Conservation (phyloP, 441 rosid species). For the Pelargonium citronellum region DNA sequence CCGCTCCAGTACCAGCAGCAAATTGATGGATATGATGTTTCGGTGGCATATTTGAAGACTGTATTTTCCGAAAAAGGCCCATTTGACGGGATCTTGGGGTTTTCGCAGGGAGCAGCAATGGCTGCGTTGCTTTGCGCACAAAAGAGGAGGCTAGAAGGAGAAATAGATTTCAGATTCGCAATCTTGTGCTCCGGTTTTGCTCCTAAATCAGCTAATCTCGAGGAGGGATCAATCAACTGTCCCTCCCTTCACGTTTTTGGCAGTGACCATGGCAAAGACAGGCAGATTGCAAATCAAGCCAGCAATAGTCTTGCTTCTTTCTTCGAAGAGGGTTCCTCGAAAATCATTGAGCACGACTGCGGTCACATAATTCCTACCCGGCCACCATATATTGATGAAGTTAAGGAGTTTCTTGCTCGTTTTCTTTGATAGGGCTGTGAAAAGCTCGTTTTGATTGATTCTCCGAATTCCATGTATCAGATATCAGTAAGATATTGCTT, state of each 20-base stretch:
- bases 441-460: too few relatives aligned
- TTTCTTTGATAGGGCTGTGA: conserved; percentile 34
- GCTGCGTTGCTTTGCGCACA: conserved; percentile 56
- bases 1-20: conserved; percentile 76
- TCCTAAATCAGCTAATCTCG: conserved; percentile 27
- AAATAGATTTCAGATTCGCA: conserved; percentile 62
- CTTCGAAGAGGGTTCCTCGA: conserved; percentile 51
- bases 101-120: conserved; percentile 94
- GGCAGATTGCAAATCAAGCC: conserved; percentile 63
- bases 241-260: conserved; percentile 92
- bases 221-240: conserved; percentile 39
- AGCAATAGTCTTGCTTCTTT: conserved; percentile 52
- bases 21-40: conserved; percentile 64
- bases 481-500: too few relatives aligned
- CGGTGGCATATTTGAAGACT: conserved; percentile 44
- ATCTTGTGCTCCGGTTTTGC: conserved; percentile 78
- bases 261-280: conserved; percentile 53
- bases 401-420: conserved; percentile 56
- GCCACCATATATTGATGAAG: conserved; percentile 57
- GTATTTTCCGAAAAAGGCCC: conserved; percentile 55
- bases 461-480: too few relatives aligned
- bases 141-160: conserved; percentile 34
- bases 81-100: conserved; percentile 85
- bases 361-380: conserved; percentile 88
- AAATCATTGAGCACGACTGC: conserved; percentile 60